Evolutionary conservation across 345 rosid species (phyloP).

Genomic region (Dimocarpus longan): DNA sequence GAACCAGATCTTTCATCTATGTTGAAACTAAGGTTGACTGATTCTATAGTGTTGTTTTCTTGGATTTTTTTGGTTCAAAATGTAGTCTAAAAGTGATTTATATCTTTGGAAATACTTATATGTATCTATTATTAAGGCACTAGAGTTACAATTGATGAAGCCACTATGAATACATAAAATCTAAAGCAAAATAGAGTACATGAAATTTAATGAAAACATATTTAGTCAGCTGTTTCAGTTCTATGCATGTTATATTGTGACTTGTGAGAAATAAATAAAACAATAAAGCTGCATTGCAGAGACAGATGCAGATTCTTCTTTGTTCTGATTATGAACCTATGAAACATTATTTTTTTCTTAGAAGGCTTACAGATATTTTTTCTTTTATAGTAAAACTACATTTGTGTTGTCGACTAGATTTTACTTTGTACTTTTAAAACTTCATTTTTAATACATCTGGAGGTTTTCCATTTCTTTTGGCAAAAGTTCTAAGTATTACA

Average conservation of each 20-base stretch:
- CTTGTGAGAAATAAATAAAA: no score
- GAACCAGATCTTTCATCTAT: no score
- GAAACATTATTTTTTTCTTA: background rate
- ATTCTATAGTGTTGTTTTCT: background rate
- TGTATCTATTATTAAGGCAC: background rate
- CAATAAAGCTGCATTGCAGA: background rate
- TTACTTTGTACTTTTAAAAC: background rate
- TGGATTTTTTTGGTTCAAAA: background rate
- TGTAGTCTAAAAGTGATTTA: background rate
- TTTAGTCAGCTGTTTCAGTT: background rate
- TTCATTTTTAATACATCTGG: no score
- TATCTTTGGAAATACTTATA: no score
- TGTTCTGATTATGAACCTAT: background rate
- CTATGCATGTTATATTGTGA: no score
- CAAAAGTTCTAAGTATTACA: no score
- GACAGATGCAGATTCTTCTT: background rate
- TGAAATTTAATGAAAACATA: background rate
- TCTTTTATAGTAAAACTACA: background rate
- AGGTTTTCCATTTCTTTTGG: no score
- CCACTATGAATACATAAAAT: background rate
- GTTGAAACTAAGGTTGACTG: background rate
- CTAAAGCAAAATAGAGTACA: no score
- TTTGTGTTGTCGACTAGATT: no score
- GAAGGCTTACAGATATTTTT: background rate
- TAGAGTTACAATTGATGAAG: background rate